These are phyloP conservation scores for Penicillium brevicompactum DNA, from an alignment of 2,329 filamentous ascomycete species.

Conservation along the genomic window DNA sequence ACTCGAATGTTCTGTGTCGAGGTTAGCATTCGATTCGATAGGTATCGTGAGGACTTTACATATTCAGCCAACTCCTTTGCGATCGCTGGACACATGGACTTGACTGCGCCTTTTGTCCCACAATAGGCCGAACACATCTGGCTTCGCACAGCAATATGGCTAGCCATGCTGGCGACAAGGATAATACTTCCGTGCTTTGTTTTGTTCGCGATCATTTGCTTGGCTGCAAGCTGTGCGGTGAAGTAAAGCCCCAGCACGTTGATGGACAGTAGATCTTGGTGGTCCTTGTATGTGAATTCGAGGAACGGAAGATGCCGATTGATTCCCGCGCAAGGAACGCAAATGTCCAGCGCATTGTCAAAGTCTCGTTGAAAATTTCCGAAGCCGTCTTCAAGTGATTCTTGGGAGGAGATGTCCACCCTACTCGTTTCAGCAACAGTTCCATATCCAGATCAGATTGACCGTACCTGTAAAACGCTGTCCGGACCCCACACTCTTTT, in stretches of 20 bases:
- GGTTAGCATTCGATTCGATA: neutral
- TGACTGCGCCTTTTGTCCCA: conserved; percentile 51
- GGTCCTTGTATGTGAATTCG: conserved; percentile 47
- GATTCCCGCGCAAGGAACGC: conserved; percentile 50
- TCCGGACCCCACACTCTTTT: conserved; percentile 46
- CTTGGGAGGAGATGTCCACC: conserved; percentile 43
- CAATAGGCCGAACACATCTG: conserved; percentile 53
- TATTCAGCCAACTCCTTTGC: conserved; percentile 48
- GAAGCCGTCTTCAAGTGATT: conserved; percentile 36
- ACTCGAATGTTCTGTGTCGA: conserved; percentile 42
- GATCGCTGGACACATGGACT: conserved; percentile 51
- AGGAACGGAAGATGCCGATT: conserved; percentile 50
- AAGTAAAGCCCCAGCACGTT: conserved; percentile 52
- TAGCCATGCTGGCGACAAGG: conserved; percentile 57
- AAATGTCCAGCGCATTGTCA: conserved; percentile 44
- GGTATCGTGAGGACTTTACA: conserved; percentile 20
- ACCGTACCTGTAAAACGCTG: conserved; percentile 41
- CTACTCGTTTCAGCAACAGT: conserved; percentile 18
- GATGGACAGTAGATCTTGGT: conserved; percentile 45
- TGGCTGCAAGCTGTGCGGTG: conserved; percentile 52
- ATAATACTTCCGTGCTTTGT: conserved; percentile 57
- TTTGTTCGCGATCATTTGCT: conserved; percentile 54
- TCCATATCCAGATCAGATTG: no score
- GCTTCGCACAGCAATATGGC: conserved; percentile 53
- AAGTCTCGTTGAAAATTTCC: conserved; percentile 38